Conservation (phyloP, 345 rosid genomes). For the Bretschneidera sinensis region DNA sequence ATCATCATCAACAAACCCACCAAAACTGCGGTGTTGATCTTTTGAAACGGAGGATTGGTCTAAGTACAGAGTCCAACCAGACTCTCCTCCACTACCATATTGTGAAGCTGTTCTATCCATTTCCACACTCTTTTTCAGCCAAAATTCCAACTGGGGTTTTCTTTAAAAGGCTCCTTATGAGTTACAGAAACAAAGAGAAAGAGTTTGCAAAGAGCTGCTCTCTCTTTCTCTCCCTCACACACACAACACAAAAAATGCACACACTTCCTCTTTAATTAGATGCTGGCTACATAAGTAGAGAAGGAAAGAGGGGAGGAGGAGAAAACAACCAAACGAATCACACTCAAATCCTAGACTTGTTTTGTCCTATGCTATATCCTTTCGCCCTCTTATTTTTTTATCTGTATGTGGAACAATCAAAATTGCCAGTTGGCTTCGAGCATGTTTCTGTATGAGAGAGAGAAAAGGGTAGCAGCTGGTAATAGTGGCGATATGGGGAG, state of each 20-base stretch:
- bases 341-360: constrained; percentile 43
- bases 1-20: constrained; percentile 19
- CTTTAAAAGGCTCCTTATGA: constrained; percentile 4
- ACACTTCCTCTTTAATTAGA: not conserved
- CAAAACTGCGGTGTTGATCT: constrained; percentile 20
- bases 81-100: constrained; percentile 62
- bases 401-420: constrained; percentile 38
- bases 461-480: constrained; percentile 8
- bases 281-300: constrained; percentile 22
- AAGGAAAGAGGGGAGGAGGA: constrained; percentile 5
- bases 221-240: not conserved
- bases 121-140: constrained; percentile 4
- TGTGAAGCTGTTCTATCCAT: constrained; percentile 58
- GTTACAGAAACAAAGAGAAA: constrained; percentile 5
- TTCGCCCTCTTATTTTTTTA: constrained; percentile 27
- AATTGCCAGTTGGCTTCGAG: constrained; percentile 60
- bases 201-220: not conserved
- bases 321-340: constrained; percentile 34
- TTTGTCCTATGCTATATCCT: constrained; percentile 37
- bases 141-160: constrained; percentile 14
- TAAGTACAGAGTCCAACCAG: constrained; percentile 82
- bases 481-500: constrained; percentile 19
- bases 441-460: constrained; percentile 9
- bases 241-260: not conserved
- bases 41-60: constrained; percentile 48